A percentile compares a stretch with the other conserved stretches of the same genome.
These are phyloP conservation scores for Arthroderma sp. DNA, from an alignment of 2,329 filamentous ascomycete genomes.

Conservation along the genomic window DNA sequence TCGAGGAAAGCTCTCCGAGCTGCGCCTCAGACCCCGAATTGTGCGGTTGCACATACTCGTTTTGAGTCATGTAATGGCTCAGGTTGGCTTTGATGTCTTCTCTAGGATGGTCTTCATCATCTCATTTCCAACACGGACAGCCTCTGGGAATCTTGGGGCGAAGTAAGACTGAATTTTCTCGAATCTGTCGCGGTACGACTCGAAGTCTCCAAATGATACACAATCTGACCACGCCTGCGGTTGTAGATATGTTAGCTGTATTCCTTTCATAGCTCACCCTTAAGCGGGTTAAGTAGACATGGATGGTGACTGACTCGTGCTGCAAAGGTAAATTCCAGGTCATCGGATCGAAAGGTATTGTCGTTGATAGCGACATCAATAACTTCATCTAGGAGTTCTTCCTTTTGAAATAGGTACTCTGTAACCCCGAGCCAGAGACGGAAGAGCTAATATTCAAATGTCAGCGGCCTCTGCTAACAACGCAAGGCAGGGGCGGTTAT, in stretches of 20 bases:
- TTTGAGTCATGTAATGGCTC: not conserved
- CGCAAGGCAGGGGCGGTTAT: not conserved
- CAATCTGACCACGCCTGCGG: slow-evolving; percentile 79
- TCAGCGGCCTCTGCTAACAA: not conserved
- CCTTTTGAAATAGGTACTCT: slow-evolving; percentile 84
- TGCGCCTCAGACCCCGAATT: not conserved
- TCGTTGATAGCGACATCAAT: slow-evolving; percentile 80
- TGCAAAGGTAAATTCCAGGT: slow-evolving; percentile 95
- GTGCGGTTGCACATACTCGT: not conserved
- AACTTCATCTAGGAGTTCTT: slow-evolving; percentile 66
- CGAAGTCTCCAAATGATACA: slow-evolving; percentile 81
- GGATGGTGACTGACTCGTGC: slow-evolving; percentile 47
- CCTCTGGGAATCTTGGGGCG: slow-evolving; percentile 75
- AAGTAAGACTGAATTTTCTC: slow-evolving; percentile 85
- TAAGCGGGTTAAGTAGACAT: not conserved
- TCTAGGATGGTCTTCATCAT: slow-evolving; percentile 96
- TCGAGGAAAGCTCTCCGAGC: not conserved
- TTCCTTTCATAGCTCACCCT: not conserved
- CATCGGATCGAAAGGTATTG: slow-evolving; percentile 83
- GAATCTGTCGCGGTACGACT: slow-evolving; percentile 84
- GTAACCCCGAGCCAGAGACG: slow-evolving; percentile 94
- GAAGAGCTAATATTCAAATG: slow-evolving; percentile 50
- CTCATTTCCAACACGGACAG: slow-evolving; percentile 76
- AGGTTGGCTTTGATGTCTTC: slow-evolving; percentile 43
- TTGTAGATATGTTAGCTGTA: not conserved